A percentile compares a stretch with the other conserved stretches of the same genome.
These are phyloP conservation scores for Epichloe sylvatica DNA, from an alignment of 2,329 filamentous ascomycete genomes.

Conservation along the genomic window DNA sequence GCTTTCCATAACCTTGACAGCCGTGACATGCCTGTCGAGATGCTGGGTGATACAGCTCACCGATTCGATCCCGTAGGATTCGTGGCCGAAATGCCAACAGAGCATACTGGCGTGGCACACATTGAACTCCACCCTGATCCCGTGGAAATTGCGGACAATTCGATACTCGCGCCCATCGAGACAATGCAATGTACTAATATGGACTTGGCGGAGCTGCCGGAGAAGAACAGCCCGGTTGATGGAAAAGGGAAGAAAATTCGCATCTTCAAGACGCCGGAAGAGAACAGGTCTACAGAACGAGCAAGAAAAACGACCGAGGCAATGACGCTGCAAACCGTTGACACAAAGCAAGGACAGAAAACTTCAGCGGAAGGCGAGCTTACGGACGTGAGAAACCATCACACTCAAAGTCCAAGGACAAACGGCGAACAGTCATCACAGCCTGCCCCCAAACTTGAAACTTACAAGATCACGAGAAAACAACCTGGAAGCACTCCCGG, in stretches of 20 bases:
- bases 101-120: constrained; percentile 24
- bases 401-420: not conserved
- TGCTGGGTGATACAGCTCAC: constrained; percentile 10
- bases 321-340: not conserved
- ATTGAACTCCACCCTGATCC: constrained; percentile 31
- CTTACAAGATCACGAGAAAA: constrained; percentile 9
- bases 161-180: constrained; percentile 23
- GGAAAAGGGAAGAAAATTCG: not conserved
- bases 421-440: not conserved
- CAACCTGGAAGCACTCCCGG: constrained; percentile 1
- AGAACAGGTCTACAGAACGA: not conserved
- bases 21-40: constrained; percentile 17
- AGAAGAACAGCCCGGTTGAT: constrained; percentile 18
- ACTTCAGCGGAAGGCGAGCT: not conserved
- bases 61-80: constrained; percentile 28
- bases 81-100: constrained; percentile 34
- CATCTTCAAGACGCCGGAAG: constrained; percentile 7
- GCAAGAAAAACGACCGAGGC: not conserved
- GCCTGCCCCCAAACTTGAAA: not conserved
- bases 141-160: constrained; percentile 30
- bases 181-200: constrained; percentile 9
- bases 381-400: not conserved
- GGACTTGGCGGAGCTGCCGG: constrained; percentile 26
- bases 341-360: constrained; percentile 1
- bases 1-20: constrained; percentile 22